Percentiles rank a stretch among this genome's conserved stretches.
Conservation (phyloP, 805 yeast species). For the Nakazawaea peltata region DNA sequence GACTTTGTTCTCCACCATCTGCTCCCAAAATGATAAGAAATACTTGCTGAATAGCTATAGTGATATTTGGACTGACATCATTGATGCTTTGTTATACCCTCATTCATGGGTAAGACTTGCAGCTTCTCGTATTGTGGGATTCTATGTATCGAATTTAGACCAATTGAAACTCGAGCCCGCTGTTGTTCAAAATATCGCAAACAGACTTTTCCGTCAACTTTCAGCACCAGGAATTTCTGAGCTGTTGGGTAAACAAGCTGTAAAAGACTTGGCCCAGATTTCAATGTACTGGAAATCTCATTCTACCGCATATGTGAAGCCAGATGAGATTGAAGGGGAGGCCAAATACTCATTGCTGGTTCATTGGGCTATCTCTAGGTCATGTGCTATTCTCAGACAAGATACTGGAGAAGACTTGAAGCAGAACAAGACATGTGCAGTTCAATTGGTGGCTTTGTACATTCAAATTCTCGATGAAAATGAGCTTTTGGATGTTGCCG, state of each 20-base stretch:
- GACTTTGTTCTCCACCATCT: slow-evolving; percentile 36
- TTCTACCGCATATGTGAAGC: slow-evolving; percentile 27
- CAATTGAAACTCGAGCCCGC: slow-evolving; percentile 28
- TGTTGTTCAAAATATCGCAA: slow-evolving; percentile 61
- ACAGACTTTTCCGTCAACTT: slow-evolving; percentile 66
- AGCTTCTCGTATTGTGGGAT: slow-evolving; percentile 52
- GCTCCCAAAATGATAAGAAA: slow-evolving; percentile 27
- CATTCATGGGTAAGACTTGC: slow-evolving; percentile 85
- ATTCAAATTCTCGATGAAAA: slow-evolving; percentile 39
- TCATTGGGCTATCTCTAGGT: slow-evolving; percentile 57
- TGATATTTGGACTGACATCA: slow-evolving; percentile 41
- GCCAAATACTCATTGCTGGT: slow-evolving; percentile 27
- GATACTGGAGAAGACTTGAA: slow-evolving; percentile 48
- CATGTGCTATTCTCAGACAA: slow-evolving; percentile 55
- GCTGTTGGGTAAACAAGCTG: slow-evolving; percentile 52
- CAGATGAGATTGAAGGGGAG: slow-evolving; percentile 14
- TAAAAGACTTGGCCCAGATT: slow-evolving; percentile 58
- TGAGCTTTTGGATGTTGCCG: slow-evolving; percentile 33
- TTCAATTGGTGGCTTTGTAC: slow-evolving; percentile 64
- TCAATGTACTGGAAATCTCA: slow-evolving; percentile 53
- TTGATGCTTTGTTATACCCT: slow-evolving; percentile 63
- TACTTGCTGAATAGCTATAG: slow-evolving; percentile 23
- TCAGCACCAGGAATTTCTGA: slow-evolving; percentile 71
- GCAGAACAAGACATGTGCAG: slow-evolving; percentile 56
- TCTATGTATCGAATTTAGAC: slow-evolving; percentile 34